Evolutionary conservation across 805 yeast species (phyloP).

Genomic region (Starmerella lactis-condensi): DNA sequence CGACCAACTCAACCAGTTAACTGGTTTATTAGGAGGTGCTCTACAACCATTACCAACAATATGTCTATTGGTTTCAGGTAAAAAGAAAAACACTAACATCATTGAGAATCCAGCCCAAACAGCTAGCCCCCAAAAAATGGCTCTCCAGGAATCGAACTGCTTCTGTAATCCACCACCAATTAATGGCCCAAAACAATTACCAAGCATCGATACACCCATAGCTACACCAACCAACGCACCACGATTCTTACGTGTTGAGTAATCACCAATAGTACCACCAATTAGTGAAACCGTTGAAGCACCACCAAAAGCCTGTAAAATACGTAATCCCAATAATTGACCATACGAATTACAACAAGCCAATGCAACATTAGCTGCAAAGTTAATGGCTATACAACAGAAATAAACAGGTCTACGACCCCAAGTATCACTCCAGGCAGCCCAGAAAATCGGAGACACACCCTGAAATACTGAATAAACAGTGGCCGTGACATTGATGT

Average conservation of each 20-base stretch:
- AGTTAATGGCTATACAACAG: conserved; percentile 35
- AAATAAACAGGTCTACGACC: conserved; percentile 59
- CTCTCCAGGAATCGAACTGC: conserved; percentile 42
- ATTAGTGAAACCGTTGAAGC: conserved; percentile 58
- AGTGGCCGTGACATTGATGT: conserved; percentile 54
- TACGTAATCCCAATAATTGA: conserved; percentile 44
- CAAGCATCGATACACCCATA: conserved; percentile 46
- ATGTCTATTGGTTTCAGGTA: conserved; percentile 62
- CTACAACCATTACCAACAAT: conserved; percentile 62
- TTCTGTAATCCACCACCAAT: conserved; percentile 35
- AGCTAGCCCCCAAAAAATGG: conserved; percentile 45
- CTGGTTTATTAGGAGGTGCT: conserved; percentile 20
- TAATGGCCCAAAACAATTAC: conserved; percentile 67
- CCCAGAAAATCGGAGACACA: conserved; percentile 48
- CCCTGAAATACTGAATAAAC: conserved; percentile 66
- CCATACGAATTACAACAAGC: conserved; percentile 42
- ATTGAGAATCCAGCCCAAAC: conserved; percentile 37
- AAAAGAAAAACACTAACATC: conserved; percentile 21
- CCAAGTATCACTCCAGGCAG: conserved; percentile 45
- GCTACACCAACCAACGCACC: conserved; percentile 54
- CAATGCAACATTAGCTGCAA: conserved; percentile 46
- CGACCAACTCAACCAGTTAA: conserved; percentile 13
- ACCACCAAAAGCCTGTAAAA: conserved; percentile 60
- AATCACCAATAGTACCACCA: conserved; percentile 58
- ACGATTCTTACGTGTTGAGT: conserved; percentile 43